Percentiles rank a stretch among this genome's conserved stretches.
phyloP scores from a whole-genome alignment of 768 basidiomycete genomes.

The Boletus vermiculosoides region DNA sequence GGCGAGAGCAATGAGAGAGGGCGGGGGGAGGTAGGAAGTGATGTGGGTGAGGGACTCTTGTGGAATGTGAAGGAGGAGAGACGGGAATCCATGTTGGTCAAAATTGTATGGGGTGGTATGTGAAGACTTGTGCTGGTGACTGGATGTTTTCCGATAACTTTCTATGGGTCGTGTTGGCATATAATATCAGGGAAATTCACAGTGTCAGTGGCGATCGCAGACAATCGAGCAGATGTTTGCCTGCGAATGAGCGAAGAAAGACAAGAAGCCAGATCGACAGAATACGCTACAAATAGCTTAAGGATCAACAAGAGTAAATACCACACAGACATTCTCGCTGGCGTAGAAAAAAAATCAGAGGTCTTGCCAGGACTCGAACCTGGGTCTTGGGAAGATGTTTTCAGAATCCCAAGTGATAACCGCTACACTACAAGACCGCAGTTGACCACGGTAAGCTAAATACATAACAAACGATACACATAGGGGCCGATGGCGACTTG shows the following conservation, averaged over 20 bases:
- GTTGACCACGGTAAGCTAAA: accelerated
- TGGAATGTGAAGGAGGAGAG: slow-evolving; percentile 51
- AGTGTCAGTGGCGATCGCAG: slow-evolving; percentile 22
- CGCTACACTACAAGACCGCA: slow-evolving; percentile 29
- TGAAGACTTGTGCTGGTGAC: slow-evolving; percentile 29
- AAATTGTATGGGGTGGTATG: slow-evolving; percentile 21
- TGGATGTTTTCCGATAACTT: slow-evolving; percentile 38
- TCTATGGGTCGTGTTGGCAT: slow-evolving; percentile 62
- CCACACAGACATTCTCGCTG: neutral
- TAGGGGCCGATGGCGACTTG: too few species aligned
- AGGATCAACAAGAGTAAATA: neutral
- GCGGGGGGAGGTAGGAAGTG: slow-evolving; percentile 69
- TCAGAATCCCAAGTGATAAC: slow-evolving; percentile 33
- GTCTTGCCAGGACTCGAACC: slow-evolving; percentile 30
- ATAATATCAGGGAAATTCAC: slow-evolving; percentile 42
- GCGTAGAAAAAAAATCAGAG: neutral
- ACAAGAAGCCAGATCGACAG: neutral
- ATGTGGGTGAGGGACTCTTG: slow-evolving; percentile 73
- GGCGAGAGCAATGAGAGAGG: slow-evolving; percentile 56
- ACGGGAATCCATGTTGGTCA: slow-evolving; percentile 50
- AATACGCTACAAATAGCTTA: neutral
- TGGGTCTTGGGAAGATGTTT: slow-evolving; percentile 24
- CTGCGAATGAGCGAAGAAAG: slow-evolving; percentile 19
- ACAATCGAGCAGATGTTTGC: slow-evolving; percentile 15
- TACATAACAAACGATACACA: neutral